Conservation (phyloP, 2,329 filamentous ascomycete genomes). For the Fusarium phyllophilum region DNA sequence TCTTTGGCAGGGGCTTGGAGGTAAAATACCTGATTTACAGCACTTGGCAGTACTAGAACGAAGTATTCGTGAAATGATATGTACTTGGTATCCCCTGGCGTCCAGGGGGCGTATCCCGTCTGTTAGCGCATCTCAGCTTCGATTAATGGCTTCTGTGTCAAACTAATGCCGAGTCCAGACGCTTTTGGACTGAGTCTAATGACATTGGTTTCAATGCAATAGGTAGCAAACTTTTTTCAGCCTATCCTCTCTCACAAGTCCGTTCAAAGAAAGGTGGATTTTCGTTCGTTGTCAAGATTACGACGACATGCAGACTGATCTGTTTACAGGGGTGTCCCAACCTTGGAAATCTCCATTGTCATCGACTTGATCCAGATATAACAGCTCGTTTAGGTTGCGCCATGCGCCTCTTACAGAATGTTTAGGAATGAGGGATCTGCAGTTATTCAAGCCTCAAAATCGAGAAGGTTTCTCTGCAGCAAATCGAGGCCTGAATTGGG, state of each 20-base stretch:
- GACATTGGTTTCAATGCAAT: not conserved
- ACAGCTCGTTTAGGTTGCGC: constrained; percentile 15
- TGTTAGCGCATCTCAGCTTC: constrained; percentile 17
- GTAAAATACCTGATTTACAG: constrained; percentile 4
- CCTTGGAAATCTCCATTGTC: constrained; percentile 13
- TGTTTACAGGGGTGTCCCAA: constrained; percentile 14
- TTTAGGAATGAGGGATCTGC: constrained; percentile 36
- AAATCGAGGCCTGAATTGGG: constrained; percentile 19
- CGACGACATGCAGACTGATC: constrained; percentile 12
- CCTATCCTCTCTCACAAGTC: not conserved
- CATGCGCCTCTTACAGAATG: constrained; percentile 18
- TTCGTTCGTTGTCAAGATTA: constrained; percentile 3
- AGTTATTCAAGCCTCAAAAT: constrained; percentile 18
- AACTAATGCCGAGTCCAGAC: constrained; percentile 30
- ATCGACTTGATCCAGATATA: constrained; percentile 12
- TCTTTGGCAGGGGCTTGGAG: constrained; percentile 1
- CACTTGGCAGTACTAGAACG: not conserved
- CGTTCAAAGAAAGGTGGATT: not conserved
- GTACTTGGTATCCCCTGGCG: constrained; percentile 6
- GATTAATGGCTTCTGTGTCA: constrained; percentile 14
- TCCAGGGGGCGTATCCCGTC: constrained; percentile 9
- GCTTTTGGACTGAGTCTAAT: constrained; percentile 4
- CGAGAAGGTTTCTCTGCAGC: constrained; percentile 6
- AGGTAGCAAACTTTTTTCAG: constrained; percentile 13
- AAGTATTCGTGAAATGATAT: constrained; percentile 7